These are phyloP conservation scores for Oryza rufipogon DNA, from an alignment of 176 grass and related monocot species.

Conservation along the genomic window DNA sequence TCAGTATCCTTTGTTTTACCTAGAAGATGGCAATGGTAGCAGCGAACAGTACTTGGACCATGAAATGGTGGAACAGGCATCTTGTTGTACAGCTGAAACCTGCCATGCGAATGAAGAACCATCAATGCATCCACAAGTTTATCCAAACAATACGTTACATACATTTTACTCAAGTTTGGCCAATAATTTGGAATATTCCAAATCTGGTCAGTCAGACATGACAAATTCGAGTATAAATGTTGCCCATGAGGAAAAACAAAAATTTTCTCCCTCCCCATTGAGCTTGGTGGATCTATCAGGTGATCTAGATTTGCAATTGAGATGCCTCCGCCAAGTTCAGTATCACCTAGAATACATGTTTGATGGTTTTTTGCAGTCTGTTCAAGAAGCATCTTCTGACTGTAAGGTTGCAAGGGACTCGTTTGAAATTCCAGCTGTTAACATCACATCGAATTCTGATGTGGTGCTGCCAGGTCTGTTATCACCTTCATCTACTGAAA, in stretches of 20 bases:
- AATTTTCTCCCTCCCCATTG: slow-evolving; percentile 25
- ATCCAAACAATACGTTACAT: slow-evolving; percentile 9
- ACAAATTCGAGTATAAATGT: slow-evolving; percentile 20
- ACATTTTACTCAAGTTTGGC: slow-evolving; percentile 14
- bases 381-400: slow-evolving; percentile 42
- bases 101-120: neutral
- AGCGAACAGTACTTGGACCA: slow-evolving; percentile 9
- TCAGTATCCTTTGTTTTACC: slow-evolving; percentile 15
- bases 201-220: slow-evolving; percentile 15
- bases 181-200: slow-evolving; percentile 27
- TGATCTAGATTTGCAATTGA: slow-evolving; percentile 67
- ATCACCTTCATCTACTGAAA: slow-evolving; percentile 44
- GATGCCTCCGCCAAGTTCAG: slow-evolving; percentile 64
- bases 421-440: slow-evolving; percentile 17
- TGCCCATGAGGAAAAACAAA: slow-evolving; percentile 6
- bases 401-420: slow-evolving; percentile 17
- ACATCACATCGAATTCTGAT: slow-evolving; percentile 32
- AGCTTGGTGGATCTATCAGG: slow-evolving; percentile 59
- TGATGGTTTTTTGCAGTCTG: slow-evolving; percentile 47
- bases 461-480: neutral
- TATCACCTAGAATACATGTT: slow-evolving; percentile 65
- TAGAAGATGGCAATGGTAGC: slow-evolving; percentile 27
- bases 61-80: slow-evolving; percentile 24
- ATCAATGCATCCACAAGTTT: slow-evolving; percentile 24
- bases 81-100: slow-evolving; percentile 3